phyloP scores from a whole-genome alignment of 1,139 yeast species.

The Entelexis sorbosivorans region DNA sequence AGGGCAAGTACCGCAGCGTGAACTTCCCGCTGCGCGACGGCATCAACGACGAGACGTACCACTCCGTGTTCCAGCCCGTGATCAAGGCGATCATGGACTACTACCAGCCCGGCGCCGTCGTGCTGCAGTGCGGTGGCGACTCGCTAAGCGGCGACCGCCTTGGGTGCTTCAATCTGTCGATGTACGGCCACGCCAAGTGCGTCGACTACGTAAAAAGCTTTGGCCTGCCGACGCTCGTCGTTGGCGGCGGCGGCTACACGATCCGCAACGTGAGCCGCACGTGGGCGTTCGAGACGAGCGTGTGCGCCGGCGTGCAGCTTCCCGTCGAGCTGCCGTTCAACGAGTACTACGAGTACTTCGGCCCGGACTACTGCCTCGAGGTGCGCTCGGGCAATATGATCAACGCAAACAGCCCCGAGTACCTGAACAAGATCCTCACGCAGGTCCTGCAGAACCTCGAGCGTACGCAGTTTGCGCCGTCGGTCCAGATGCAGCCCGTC shows the following conservation, averaged over 20 bases:
- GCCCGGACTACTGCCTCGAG: conserved; percentile 76
- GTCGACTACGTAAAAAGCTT: conserved; percentile 79
- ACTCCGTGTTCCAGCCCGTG: conserved; percentile 78
- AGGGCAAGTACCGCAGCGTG: conserved; percentile 76
- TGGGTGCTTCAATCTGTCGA: conserved; percentile 85
- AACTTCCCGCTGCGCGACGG: conserved; percentile 90
- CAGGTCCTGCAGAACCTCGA: conserved; percentile 71
- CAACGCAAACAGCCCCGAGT: conserved; percentile 90
- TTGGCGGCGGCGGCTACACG: conserved; percentile 98
- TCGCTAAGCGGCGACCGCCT: conserved; percentile 82
- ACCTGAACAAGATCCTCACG: conserved; percentile 70
- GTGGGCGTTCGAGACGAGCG: conserved; percentile 91
- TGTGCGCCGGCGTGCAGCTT: conserved; percentile 65
- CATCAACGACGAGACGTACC: conserved; percentile 79
- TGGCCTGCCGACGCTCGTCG: conserved; percentile 77
- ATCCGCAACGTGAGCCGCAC: conserved; percentile 94
- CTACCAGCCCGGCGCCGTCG: conserved; percentile 90
- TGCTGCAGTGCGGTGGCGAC: conserved; percentile 78
- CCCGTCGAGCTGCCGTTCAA: conserved; percentile 86
- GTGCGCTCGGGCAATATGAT: conserved; percentile 95
- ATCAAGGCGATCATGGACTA: conserved; percentile 74
- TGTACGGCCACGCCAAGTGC: conserved; percentile 93
- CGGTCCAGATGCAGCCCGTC: conserved; percentile 83
- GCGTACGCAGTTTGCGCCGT: conserved; percentile 86
- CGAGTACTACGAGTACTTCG: conserved; percentile 93